Evolutionary conservation across 2,329 filamentous ascomycete genomes (phyloP), one percentile per base, ranked within the genome.

Genomic region (Penicillium capsulatum): DNA sequence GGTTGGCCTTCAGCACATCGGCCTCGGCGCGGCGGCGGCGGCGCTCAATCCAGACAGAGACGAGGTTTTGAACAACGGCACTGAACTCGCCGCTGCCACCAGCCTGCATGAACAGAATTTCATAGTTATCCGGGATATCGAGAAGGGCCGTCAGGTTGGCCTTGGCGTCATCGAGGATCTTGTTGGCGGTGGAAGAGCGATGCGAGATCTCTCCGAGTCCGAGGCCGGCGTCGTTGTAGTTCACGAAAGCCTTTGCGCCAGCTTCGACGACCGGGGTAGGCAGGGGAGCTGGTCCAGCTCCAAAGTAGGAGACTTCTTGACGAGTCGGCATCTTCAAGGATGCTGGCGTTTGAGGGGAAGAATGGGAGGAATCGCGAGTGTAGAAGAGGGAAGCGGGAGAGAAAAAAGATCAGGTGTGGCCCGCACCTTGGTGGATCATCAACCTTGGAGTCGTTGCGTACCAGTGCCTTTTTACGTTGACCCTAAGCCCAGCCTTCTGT

Each of bases 181-280:
- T 78, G 48, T 80, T 77, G 17, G 91, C 91, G 31, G 86, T 77
- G 45, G 79, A 74, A 10, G 86, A 94, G 50, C 91, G 86, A 65
- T 97, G 91, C 7, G 85, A 91, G 63, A 94, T 87, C 67, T 97
- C 91, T 48, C 86, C 87, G 30, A 96, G 77, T 36, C 89, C 89
- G 44, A 96, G 75, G 42, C 91, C 91, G 27, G 81, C 86, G 62
- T 79, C 74, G 32, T 91, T 73, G 72, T 81, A 94, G 73, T 96
- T 85, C 50, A 94, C 67, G 3, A 97, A 80, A 1, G 86, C 85
- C 60, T 80, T 65, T 1, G 88, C 81, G 35, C 87, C 89, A 31
- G 73, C 75, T 64, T 92, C 80, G 34, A 96, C 78, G 15, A 96
- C 86, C 3, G 79, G 69, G 9, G 86, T 94, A 16, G 90, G 90